Evolutionary conservation across 345 rosid genomes (phyloP), one percentile per base, ranked within the genome.

Genomic region (Camelina hispida): DNA sequence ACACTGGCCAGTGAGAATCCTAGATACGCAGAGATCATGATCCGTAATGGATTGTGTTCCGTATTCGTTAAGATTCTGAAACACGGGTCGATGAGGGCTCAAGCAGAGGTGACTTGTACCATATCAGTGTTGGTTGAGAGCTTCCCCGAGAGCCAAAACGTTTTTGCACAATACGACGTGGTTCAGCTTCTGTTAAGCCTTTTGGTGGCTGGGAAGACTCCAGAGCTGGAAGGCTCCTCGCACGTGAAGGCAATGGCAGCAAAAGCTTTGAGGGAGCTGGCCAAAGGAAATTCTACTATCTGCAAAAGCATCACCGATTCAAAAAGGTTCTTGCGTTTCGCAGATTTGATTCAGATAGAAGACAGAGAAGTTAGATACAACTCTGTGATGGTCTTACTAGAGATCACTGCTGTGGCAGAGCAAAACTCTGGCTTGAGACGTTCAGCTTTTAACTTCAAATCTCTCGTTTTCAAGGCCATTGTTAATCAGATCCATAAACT

Each of bases 301-400:
- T 90, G 95, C 83, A 83, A 85, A n/a, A 83, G 82, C 82, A 90
- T 93, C 59, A 88, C 93, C 2, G 91, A 87, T 68, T 93, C 98
- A 2, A 81, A 91, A 79, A 89, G 89, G 6, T 85, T 93, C 15
- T 55, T 85, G 10, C 79, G 86, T 70, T 87, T 93, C 32, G 89
- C 91, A 2, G 87, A 83, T 70, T 79, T 86, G 44, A 74, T 93
- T 59, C 95, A 93, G 79, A 83, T 81, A 67, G 88, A 96, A 18
- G 66, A 83, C 16, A 86, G 70, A 60, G 89, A 90, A 1, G 96
- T 85, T 40, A 84, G 73, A 65, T 82, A 52, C 81, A 84, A 86
- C 80, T 84, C 91, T 1, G 87, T 88, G 37, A 86, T 90, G 96
- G 91, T 93, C 14, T 72, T 90, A 76, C 84, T 81, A 90, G 91